Base-by-base conservation (phyloP, 805 yeast genomes). In the Candida sonorensis region DNA sequence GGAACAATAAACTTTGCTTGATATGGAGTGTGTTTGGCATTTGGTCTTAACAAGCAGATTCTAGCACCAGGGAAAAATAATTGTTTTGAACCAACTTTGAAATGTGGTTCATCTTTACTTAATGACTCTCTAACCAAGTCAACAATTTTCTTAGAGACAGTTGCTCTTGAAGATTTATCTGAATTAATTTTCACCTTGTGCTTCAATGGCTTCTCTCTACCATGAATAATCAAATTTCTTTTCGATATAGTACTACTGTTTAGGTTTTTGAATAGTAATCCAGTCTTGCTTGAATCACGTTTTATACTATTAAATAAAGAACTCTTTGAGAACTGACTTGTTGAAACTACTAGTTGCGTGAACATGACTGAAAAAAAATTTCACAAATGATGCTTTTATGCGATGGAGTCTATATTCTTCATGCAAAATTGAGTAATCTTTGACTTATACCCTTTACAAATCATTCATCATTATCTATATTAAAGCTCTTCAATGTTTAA, bases 1-100 rank as follows among this genome's bases (percentile, higher is more conserved):
- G 99, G 98, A 13, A 94, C 98, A 42, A 84, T 75, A 60, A 92
- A 92, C 57, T 86, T 87, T 30, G 97, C 97, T 60, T 87, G 97
- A 62, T 83, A 88, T 29, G 99, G 99, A 0, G 96, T 83, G 60
- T 85, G 95, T 52, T 84, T 84, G n/a, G 97, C 96, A 50, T 83
- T 83, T 26, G 97, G 95, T 53, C 95, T 73, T 41, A 92, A 62
- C 20, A 90, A 65, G 31, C 83, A 75, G 23, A 90, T 67, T 40
- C 90, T 68, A 1, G 94, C 95, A 40, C 77, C 76, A 20, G 98
- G 98, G 57, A 90, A 83, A 55, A 75, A 88, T 8, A 82, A 66
- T 41, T 81, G 67, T 43, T 71, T 75, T 5, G 75, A 79, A 48
- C 98, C 98, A 7, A 82, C 74, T 25, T 66, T 67, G 71, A 86